Base-by-base conservation (phyloP, 2,329 filamentous ascomycete genomes). In the Ambrosiella beaveri region DNA sequence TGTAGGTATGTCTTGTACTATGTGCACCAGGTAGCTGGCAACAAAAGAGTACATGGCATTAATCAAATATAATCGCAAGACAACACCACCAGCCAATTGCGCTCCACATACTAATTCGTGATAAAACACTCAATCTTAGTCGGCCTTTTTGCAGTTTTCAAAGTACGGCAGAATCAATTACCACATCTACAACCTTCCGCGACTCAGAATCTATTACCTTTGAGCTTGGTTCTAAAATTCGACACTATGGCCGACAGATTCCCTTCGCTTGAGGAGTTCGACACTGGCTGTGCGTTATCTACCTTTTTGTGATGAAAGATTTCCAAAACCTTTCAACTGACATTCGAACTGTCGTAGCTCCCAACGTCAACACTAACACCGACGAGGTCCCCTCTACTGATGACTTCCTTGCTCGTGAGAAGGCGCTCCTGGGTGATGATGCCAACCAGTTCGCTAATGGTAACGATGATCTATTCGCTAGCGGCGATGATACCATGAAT, bases 321-420 rank as follows among this genome's bases (percentile, higher is more conserved):
- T 19, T 8, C 13, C 11, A n/a, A 35, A 27, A 11, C 4, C 36
- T 27, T 2, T 38, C n/a, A 37, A 41, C 17, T 41, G 44, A 45
- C 11, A 51, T n/a, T 11, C 17, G 8, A 51, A n/a, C 13, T 19
- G 44, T 8, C 9, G 62, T 71, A 85, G 86, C 82, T 67, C 82
- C 84, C 58, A 80, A 81, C 64, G 75, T 77, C 68, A 78, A 75
- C 71, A 75, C 74, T 58, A 70, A 80, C 41, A 74, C 77, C 62
- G 77, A 74, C 62, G 74, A 77, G 8, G 45, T 61, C 36, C 75
- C 79, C 37, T 82, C 84, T 38, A 76, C 80, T 62, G 82, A 88
- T 66, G 88, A 95, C 71, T 97, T 98, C 70, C 81, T 97, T 54
- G 83, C 87, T 62, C 87, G 91, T 64, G 93, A 98, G 74, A 88